These are phyloP conservation scores for Euptelea pleiosperma DNA, from an alignment of 164 flowering plant genomes.

Conservation along the genomic window DNA sequence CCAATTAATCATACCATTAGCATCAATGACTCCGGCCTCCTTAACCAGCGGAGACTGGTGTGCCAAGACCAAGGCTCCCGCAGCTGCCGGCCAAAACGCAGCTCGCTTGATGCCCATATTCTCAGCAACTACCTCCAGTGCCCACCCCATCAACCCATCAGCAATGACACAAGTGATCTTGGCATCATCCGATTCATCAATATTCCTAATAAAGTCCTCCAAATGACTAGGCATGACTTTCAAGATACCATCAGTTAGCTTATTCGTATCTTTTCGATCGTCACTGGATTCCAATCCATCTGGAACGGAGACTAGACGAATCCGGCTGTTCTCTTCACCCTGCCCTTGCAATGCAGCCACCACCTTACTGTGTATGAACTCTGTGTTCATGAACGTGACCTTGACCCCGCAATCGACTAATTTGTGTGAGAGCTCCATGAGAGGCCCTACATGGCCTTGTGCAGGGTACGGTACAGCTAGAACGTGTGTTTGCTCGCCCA, in stretches of 20 bases:
- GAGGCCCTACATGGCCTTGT: no score
- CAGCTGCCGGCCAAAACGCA: conserved; percentile 15
- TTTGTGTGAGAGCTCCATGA: no score
- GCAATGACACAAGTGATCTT: conserved; percentile 29
- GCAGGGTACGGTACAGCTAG: no score
- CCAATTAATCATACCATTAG: conserved; percentile 11
- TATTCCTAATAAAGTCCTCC: conserved; percentile 15
- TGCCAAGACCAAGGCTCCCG: conserved; percentile 4
- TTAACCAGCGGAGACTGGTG: conserved; percentile 24
- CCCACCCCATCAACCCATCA: conserved; percentile 21
- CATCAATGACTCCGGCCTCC: conserved; percentile 17
- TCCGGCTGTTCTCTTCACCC: background rate
- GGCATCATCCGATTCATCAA: conserved; percentile 1
- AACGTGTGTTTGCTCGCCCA: no score
- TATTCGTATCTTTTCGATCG: conserved; percentile 6
- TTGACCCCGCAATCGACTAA: no score
- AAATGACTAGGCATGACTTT: conserved; percentile 16
- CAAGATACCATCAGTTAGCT: background rate
- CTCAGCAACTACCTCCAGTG: conserved; percentile 20
- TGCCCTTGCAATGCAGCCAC: background rate
- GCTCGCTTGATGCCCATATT: conserved; percentile 24
- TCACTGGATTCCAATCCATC: conserved; percentile 17
- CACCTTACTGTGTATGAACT: background rate
- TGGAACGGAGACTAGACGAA: conserved; percentile 17
- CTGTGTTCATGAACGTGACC: conserved; percentile 17